phyloP scores from a whole-genome alignment of 164 flowering plant species.

The Macadamia integrifolia region DNA sequence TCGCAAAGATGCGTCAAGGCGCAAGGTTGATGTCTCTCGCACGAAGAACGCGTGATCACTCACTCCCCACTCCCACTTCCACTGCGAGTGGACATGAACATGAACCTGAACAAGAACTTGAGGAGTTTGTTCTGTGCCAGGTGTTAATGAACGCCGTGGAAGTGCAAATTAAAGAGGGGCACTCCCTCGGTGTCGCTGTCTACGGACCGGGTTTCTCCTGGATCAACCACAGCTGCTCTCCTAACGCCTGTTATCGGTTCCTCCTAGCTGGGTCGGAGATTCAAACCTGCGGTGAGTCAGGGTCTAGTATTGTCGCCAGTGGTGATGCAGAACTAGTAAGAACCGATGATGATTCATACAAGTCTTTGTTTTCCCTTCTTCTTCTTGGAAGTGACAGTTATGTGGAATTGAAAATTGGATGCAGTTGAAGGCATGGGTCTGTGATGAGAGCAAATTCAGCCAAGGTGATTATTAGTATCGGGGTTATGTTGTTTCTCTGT shows the following conservation, averaged over 20 bases:
- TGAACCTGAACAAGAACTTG: slow-evolving; percentile 9
- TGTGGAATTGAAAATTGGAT: slow-evolving; percentile 7
- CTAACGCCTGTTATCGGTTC: slow-evolving; percentile 68
- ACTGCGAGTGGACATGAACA: background rate
- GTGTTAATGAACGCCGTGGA: slow-evolving; percentile 74
- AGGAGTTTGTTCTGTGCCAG: slow-evolving; percentile 40
- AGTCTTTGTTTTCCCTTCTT: background rate
- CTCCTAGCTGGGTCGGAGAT: slow-evolving; percentile 7
- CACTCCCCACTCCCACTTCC: background rate
- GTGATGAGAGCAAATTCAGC: slow-evolving; percentile 11
- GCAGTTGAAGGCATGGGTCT: slow-evolving; percentile 14
- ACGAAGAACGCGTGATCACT: slow-evolving; percentile 23
- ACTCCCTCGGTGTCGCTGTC: slow-evolving; percentile 44
- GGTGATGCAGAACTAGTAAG: slow-evolving; percentile 11
- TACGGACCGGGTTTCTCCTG: slow-evolving; percentile 56
- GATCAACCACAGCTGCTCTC: slow-evolving; percentile 83
- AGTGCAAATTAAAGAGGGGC: slow-evolving; percentile 37
- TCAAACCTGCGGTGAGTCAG: slow-evolving; percentile 1
- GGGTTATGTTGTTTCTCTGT: background rate
- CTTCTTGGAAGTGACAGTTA: slow-evolving; percentile 1
- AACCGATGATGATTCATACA: background rate
- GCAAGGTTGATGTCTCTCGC: slow-evolving; percentile 37
- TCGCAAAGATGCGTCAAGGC: slow-evolving; percentile 31
- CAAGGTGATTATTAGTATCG: slow-evolving; percentile 17
- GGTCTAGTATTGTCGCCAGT: slow-evolving; percentile 20